A percentile compares a stretch with the other conserved stretches of the same genome.
These are phyloP conservation scores for Hypoxylon sp. DNA, from an alignment of 2,329 filamentous ascomycete species.

Conservation along the genomic window DNA sequence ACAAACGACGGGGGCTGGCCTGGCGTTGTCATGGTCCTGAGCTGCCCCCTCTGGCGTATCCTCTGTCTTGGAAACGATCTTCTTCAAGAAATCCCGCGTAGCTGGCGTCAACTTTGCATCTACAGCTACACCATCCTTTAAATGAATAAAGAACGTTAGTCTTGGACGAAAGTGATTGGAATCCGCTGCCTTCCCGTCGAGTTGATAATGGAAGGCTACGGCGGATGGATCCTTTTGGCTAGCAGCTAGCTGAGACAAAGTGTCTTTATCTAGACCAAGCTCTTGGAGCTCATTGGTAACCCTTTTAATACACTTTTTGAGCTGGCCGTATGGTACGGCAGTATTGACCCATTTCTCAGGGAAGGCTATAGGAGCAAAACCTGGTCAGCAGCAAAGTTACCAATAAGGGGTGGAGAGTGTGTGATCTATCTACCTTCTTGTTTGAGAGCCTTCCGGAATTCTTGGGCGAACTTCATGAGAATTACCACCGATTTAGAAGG, in stretches of 20 bases:
- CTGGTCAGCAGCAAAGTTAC: constrained; percentile 4
- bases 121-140: constrained; percentile 75
- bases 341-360: constrained; percentile 79
- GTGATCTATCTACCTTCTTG: constrained; percentile 65
- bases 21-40: background rate
- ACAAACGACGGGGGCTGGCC: background rate
- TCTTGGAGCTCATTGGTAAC: constrained; percentile 78
- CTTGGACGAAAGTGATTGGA: constrained; percentile 73
- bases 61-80: constrained; percentile 64
- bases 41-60: background rate
- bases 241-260: constrained; percentile 75
- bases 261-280: constrained; percentile 80
- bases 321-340: constrained; percentile 85
- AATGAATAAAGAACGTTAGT: constrained; percentile 77
- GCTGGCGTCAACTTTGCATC: constrained; percentile 77
- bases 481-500: background rate
- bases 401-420: background rate
- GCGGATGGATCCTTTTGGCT: constrained; percentile 63
- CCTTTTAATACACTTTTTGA: constrained; percentile 91
- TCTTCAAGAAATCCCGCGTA: constrained; percentile 74
- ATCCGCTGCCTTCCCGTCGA: constrained; percentile 64
- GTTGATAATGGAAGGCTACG: constrained; percentile 66
- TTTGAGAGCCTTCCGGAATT: constrained; percentile 78
- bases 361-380: constrained; percentile 66
- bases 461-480: constrained; percentile 87